Evolutionary conservation across 495 filamentous ascomycete genomes (phyloP).

Genomic region (Letharia lupina): DNA sequence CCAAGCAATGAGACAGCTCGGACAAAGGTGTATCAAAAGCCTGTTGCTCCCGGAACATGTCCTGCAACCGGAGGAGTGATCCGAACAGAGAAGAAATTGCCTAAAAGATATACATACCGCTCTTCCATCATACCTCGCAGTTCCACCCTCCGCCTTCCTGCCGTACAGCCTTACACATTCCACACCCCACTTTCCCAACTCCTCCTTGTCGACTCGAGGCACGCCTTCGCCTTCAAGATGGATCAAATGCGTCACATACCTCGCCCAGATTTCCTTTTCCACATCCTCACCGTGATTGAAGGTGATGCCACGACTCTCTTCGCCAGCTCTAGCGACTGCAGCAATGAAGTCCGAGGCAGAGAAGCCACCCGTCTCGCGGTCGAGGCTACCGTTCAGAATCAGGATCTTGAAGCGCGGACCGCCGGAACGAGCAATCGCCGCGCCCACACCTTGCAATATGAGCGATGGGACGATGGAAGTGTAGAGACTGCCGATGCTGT

Average conservation of each 20-base stretch:
- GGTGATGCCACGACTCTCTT: conserved; percentile 37
- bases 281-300: conserved; percentile 1
- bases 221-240: conserved; percentile 66
- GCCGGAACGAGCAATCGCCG: conserved; percentile 33
- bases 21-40: neutral
- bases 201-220: conserved; percentile 59
- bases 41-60: neutral
- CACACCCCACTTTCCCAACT: conserved; percentile 59
- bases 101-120: conserved; percentile 29
- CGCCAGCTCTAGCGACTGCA: conserved; percentile 60
- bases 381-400: conserved; percentile 72
- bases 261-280: conserved; percentile 28
- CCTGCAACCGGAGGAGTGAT: neutral
- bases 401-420: conserved; percentile 59
- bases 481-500: conserved; percentile 85
- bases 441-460: conserved; percentile 57
- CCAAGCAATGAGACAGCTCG: neutral
- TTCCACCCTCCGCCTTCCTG: conserved; percentile 46
- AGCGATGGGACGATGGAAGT: conserved; percentile 70
- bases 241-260: conserved; percentile 77
- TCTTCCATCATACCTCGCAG: conserved; percentile 67
- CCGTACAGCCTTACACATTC: conserved; percentile 71
- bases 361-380: conserved; percentile 79
- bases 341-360: conserved; percentile 68
- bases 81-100: neutral